Conservation (phyloP, 371 early-diverging fungal species). For the Mucor irregularis region DNA sequence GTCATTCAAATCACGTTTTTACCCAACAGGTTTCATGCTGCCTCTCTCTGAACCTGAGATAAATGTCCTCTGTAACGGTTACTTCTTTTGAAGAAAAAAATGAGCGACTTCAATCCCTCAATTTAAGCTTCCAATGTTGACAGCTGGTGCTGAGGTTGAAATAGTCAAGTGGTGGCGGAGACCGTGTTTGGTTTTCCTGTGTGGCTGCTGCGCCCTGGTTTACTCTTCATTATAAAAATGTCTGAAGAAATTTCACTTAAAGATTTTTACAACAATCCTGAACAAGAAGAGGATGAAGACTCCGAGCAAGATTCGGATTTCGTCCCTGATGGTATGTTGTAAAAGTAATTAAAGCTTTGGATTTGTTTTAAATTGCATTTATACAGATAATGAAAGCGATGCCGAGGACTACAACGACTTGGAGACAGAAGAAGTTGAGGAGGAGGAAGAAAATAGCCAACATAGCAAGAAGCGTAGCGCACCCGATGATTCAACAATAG, state of each 20-base stretch:
- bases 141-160: no score
- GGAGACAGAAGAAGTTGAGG: constrained; percentile 10
- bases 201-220: neutral
- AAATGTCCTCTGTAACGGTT: no score
- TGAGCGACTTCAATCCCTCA: neutral
- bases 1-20: no score
- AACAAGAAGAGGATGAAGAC: constrained; percentile 16
- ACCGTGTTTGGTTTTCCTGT: constrained; percentile 6
- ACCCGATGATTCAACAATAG: neutral
- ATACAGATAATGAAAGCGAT: constrained; percentile 11
- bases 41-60: no score
- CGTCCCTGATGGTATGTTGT: constrained; percentile 21
- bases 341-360: neutral
- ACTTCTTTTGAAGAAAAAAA: no score
- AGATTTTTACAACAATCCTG: constrained; percentile 20
- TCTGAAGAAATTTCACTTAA: constrained; percentile 7
- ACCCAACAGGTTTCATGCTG: no score
- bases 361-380: neutral
- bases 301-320: constrained; percentile 28
- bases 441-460: neutral
- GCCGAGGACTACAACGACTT: constrained; percentile 1
- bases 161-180: no score
- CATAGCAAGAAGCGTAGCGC: constrained; percentile 2
- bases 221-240: neutral
- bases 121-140: no score